phyloP scores from a whole-genome alignment of 139 green algal species.

The Ulvella scutata region DNA sequence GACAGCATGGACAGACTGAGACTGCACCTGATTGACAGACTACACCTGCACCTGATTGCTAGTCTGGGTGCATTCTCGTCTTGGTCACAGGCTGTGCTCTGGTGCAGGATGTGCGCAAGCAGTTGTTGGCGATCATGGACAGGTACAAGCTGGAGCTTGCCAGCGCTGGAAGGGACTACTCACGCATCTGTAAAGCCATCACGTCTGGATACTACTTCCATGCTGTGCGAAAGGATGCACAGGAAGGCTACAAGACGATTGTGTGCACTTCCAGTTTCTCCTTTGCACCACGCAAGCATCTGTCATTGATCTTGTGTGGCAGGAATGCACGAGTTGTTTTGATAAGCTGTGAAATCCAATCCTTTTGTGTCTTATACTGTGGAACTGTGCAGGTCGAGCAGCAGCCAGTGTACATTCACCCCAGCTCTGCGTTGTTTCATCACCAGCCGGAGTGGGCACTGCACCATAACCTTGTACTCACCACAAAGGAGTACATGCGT shows the following conservation, averaged over 20 bases:
- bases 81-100: not conserved
- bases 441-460: slow-evolving; percentile 77
- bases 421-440: slow-evolving; percentile 70
- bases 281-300: too few species aligned
- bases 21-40: too few species aligned
- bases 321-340: too few species aligned
- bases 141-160: slow-evolving; percentile 95
- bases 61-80: too few species aligned
- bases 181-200: slow-evolving; percentile 72
- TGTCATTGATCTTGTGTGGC: too few species aligned
- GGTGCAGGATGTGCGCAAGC: slow-evolving; percentile 85
- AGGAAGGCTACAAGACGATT: slow-evolving; percentile 50
- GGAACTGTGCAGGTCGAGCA: slow-evolving; percentile 76
- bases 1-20: too few species aligned
- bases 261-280: slow-evolving; percentile 6
- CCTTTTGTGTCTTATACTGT: too few species aligned
- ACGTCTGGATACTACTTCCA: slow-evolving; percentile 92
- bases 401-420: slow-evolving; percentile 94
- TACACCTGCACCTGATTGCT: too few species aligned
- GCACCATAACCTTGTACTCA: slow-evolving; percentile 85
- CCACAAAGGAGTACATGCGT: slow-evolving; percentile 96
- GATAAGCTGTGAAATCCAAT: too few species aligned
- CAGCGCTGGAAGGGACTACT: slow-evolving; percentile 69
- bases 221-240: slow-evolving; percentile 59
- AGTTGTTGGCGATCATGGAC: slow-evolving; percentile 98